These are phyloP conservation scores for Trichophyton benhamiae DNA, from an alignment of 2,329 filamentous ascomycete genomes.

Conservation along the genomic window DNA sequence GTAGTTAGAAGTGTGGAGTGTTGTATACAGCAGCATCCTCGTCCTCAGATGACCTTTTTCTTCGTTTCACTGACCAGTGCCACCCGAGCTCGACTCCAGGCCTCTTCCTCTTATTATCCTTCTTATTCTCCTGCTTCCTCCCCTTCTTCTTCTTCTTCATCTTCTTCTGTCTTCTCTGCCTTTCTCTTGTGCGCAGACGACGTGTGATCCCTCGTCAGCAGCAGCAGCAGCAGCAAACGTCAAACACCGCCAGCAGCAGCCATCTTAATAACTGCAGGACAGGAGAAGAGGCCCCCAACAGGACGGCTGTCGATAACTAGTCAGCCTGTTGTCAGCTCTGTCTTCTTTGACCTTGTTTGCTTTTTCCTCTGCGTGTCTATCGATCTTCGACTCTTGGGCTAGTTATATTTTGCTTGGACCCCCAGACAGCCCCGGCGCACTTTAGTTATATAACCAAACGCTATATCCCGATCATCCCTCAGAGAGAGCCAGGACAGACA, in stretches of 20 bases:
- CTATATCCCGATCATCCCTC: too few species aligned
- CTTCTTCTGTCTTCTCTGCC: too few species aligned
- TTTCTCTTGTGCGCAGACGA: too few species aligned
- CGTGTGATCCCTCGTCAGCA: neutral
- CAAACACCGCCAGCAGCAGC: neutral
- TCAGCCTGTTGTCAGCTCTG: neutral
- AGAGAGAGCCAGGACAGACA: too few species aligned
- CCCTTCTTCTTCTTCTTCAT: neutral
- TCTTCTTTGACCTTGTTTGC: neutral
- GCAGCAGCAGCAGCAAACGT: too few species aligned
- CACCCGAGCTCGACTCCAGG: neutral
- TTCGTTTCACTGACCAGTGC: conserved; percentile 1
- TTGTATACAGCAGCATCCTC: neutral
- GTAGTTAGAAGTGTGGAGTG: neutral
- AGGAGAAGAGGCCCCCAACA: neutral
- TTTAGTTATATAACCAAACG: too few species aligned
- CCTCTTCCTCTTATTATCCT: neutral
- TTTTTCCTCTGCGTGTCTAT: too few species aligned
- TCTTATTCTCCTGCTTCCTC: neutral
- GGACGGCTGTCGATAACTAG: neutral
- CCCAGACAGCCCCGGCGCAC: neutral
- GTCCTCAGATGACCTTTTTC: conserved; percentile 1
- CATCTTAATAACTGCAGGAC: neutral
- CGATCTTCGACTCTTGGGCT: too few species aligned
- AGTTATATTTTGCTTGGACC: neutral